Conservation (phyloP, 257 asterid genomes). For the Cynanchum wilfordii region DNA sequence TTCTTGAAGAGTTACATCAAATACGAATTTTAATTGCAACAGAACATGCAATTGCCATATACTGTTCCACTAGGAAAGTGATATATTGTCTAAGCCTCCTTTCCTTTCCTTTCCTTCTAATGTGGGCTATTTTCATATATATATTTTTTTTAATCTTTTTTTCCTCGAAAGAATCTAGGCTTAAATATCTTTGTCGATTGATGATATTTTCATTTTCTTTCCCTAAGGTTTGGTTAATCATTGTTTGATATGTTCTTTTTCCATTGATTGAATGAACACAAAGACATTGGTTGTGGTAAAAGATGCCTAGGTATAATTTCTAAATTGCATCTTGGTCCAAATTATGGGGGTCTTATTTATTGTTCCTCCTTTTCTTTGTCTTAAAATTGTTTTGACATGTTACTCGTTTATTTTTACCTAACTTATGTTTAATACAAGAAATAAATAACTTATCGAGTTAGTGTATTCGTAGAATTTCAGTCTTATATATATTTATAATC, state of each 20-base stretch:
- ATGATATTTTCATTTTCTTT: background rate
- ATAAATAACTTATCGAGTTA: no score
- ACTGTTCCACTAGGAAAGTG: conserved; percentile 15
- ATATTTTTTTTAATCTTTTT: no score
- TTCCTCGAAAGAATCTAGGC: background rate
- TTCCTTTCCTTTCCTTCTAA: no score
- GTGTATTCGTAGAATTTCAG: no score
- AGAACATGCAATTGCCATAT: conserved; percentile 15
- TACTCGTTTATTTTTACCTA: no score
- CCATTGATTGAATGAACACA: conserved; percentile 2
- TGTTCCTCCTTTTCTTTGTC: background rate
- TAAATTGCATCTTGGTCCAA: background rate
- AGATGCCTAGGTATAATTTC: conserved; percentile 20
- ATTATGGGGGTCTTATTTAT: background rate
- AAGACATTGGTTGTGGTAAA: conserved; percentile 9
- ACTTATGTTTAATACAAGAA: no score
- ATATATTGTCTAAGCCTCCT: conserved; percentile 8
- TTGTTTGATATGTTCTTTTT: conserved; percentile 2
- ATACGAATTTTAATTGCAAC: conserved; percentile 1
- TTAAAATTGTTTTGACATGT: no score
- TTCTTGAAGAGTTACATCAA: conserved; percentile 9
- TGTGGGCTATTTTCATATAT: background rate
- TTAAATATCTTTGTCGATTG: background rate
- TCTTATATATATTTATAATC: no score
- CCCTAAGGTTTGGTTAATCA: background rate